Conservation (phyloP, 1,284 basidiomycete genomes). For the Peniophora sp. region DNA sequence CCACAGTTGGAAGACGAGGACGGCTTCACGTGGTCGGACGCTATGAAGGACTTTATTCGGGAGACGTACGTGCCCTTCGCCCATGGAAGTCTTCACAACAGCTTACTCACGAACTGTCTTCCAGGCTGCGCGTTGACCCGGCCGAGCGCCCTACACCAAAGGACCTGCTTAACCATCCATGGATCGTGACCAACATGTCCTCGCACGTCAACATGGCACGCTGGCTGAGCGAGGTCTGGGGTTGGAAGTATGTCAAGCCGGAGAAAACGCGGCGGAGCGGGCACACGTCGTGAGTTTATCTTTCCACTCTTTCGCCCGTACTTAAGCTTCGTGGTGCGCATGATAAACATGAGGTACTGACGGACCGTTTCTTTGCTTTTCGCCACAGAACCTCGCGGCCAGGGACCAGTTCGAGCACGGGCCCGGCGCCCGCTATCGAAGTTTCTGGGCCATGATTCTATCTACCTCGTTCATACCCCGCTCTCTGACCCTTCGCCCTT, state of each 20-base stretch:
- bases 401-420: too few species aligned
- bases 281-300: constrained; percentile 12
- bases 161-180: constrained; percentile 82
- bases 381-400: too few species aligned
- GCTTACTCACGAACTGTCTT: constrained; percentile 7
- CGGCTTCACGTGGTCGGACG: constrained; percentile 70
- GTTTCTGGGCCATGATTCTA: too few species aligned
- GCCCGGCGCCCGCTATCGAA: too few species aligned
- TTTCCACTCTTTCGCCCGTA: constrained; percentile 1
- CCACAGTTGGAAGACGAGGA: constrained; percentile 73
- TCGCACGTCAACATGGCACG: constrained; percentile 82
- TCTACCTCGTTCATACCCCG: too few species aligned
- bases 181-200: constrained; percentile 75
- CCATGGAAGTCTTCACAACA: constrained; percentile 2
- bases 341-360: neutral
- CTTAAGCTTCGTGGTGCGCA: neutral
- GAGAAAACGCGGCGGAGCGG: constrained; percentile 25
- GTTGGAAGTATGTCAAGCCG: constrained; percentile 48
- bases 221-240: constrained; percentile 90
- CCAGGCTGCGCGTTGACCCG: constrained; percentile 25
- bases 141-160: constrained; percentile 73
- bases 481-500: too few species aligned
- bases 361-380: too few species aligned
- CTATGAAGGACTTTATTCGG: constrained; percentile 91
- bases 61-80: constrained; percentile 54